These are phyloP conservation scores for Linnemannia exigua DNA, from an alignment of 192 early-diverging fungal genomes.

Conservation along the genomic window DNA sequence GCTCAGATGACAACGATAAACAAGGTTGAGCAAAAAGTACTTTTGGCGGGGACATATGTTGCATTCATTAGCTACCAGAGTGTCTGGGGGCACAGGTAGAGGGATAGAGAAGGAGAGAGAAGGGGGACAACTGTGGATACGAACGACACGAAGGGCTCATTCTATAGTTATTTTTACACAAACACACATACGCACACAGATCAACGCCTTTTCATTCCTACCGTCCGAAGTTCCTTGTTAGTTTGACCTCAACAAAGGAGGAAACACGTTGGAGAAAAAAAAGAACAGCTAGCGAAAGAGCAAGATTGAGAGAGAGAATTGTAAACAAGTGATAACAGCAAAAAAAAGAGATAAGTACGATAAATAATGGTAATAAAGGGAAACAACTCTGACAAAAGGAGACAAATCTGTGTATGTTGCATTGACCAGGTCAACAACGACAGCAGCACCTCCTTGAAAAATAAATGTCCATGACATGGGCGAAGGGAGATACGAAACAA, in stretches of 20 bases:
- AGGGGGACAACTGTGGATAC: not conserved
- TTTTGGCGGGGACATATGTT: not conserved
- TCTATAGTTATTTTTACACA: not conserved
- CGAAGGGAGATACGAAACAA: not conserved
- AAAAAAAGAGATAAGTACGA: not conserved
- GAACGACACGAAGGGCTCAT: slow-evolving; percentile 3
- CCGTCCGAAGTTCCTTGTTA: not conserved
- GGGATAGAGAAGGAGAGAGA: no score
- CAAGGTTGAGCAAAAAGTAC: not conserved
- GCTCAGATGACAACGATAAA: not conserved
- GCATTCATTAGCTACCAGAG: not conserved
- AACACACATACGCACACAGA: no score
- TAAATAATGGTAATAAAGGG: not conserved
- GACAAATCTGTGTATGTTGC: not conserved
- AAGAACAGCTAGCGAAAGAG: not conserved
- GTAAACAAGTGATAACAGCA: not conserved
- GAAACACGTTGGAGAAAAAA: not conserved
- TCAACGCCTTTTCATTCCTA: not conserved
- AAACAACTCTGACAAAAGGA: not conserved
- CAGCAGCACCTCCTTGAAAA: not conserved
- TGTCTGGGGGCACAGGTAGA: not conserved
- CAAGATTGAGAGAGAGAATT: not conserved
- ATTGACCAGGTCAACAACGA: slow-evolving; percentile 1
- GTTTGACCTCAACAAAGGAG: not conserved
- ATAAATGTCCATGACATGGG: not conserved